Percentiles rank a stretch among this genome's conserved stretches.
Evolutionary conservation across 2,329 filamentous ascomycete species (phyloP).

Genomic region (Tolypocladium sp.): DNA sequence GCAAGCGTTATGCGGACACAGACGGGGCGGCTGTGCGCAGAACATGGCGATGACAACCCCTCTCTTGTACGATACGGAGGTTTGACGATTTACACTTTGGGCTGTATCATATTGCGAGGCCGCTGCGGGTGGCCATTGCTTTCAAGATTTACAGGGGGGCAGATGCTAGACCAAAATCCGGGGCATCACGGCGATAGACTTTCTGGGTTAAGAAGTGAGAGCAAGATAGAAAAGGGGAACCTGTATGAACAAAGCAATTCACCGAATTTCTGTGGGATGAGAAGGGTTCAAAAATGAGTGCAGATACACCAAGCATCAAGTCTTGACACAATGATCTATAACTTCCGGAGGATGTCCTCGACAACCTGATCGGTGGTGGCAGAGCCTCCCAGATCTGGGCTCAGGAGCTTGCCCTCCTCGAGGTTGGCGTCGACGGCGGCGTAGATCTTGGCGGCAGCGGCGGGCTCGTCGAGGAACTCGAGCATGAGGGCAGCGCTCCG

Average conservation of each 20-base stretch:
- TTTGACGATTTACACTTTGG: background rate
- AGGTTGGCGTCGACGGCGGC: slow-evolving; percentile 85
- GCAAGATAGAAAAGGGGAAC: background rate
- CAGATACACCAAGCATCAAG: background rate
- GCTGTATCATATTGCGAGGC: background rate
- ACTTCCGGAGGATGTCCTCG: slow-evolving; percentile 71
- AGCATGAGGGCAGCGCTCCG: slow-evolving; percentile 89
- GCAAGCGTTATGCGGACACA: background rate
- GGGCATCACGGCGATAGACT: background rate
- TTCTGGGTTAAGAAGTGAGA: background rate
- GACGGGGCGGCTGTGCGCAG: background rate
- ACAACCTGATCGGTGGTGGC: slow-evolving; percentile 82
- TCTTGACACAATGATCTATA: slow-evolving; percentile 41
- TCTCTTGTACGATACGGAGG: background rate
- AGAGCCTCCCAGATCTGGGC: slow-evolving; percentile 81
- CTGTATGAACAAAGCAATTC: background rate
- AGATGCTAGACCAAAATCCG: background rate
- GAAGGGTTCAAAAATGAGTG: background rate
- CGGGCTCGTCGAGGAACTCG: slow-evolving; percentile 84
- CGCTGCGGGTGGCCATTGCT: background rate
- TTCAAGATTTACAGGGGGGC: background rate
- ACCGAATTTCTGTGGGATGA: background rate
- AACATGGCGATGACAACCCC: background rate
- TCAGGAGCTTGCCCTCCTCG: slow-evolving; percentile 71
- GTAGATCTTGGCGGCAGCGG: slow-evolving; percentile 84